These are phyloP conservation scores for Podosphaera leucotricha DNA, from an alignment of 2,329 filamentous ascomycete genomes.

Conservation along the genomic window DNA sequence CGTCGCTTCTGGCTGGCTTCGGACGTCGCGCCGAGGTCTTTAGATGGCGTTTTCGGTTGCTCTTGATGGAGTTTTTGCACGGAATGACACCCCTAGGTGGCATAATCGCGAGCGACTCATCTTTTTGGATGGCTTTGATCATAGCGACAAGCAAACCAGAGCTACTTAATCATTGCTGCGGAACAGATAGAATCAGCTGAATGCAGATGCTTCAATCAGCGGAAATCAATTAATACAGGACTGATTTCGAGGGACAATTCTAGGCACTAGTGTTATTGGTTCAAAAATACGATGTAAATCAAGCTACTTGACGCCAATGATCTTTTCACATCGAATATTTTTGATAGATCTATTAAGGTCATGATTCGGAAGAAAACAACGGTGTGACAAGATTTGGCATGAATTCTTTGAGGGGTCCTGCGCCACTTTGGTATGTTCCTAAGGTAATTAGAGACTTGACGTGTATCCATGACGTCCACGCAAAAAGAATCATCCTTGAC, in stretches of 20 bases:
- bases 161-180: background rate
- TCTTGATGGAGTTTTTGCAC: background rate
- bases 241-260: background rate
- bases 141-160: background rate
- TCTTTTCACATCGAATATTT: background rate
- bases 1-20: background rate
- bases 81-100: background rate
- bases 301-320: background rate
- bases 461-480: too few species aligned
- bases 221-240: background rate
- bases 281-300: background rate
- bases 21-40: background rate
- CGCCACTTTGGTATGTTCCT: background rate
- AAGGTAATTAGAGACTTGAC: background rate
- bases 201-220: background rate
- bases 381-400: background rate
- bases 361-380: background rate
- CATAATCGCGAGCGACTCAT: background rate
- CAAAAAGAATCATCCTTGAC: background rate
- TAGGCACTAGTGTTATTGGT: background rate
- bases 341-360: background rate
- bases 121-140: background rate
- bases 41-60: background rate
- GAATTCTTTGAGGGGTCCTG: background rate
- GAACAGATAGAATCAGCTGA: background rate